Percentiles rank a stretch among this genome's conserved stretches.
phyloP scores from a whole-genome alignment of 164 flowering plant species.

The Platanus orientalis region DNA sequence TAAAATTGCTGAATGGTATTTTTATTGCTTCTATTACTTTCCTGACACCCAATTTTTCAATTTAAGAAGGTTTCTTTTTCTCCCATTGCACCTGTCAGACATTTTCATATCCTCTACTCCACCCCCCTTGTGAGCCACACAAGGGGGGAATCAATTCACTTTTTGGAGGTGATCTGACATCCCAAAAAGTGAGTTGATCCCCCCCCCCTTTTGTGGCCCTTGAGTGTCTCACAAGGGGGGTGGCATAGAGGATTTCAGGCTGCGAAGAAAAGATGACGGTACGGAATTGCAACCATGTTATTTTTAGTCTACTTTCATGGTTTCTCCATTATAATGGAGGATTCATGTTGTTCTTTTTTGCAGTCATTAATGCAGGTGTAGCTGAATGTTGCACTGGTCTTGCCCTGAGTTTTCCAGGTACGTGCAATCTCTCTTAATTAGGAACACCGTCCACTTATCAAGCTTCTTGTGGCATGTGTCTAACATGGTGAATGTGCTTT shows the following conservation, averaged over 20 bases:
- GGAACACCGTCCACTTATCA: no score
- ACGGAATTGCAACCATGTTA: conserved; percentile 6
- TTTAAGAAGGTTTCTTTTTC: not conserved
- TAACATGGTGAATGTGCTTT: not conserved
- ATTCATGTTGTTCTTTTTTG: conserved; percentile 7
- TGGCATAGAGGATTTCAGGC: no score
- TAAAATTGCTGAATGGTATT: not conserved
- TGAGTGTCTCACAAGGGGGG: no score
- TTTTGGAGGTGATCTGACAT: no score
- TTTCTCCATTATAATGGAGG: not conserved
- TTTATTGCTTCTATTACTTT: not conserved
- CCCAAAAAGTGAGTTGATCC: no score
- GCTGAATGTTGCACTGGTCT: conserved; percentile 99
- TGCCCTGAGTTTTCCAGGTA: conserved; percentile 94
- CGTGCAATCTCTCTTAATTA: not conserved
- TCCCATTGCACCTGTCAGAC: conserved; percentile 41
- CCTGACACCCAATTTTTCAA: not conserved
- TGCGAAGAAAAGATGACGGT: conserved; percentile 99
- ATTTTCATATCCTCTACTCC: no score
- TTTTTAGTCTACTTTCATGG: not conserved
- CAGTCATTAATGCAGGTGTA: conserved; percentile 86
- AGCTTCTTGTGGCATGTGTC: not conserved
- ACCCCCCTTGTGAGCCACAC: no score
- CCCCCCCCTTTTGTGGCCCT: no score
- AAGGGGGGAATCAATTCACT: no score